A percentile compares a stretch with the other conserved stretches of the same genome.
phyloP scores from a whole-genome alignment of 768 basidiomycete species.

The Porphyrellus cyaneotinctus region DNA sequence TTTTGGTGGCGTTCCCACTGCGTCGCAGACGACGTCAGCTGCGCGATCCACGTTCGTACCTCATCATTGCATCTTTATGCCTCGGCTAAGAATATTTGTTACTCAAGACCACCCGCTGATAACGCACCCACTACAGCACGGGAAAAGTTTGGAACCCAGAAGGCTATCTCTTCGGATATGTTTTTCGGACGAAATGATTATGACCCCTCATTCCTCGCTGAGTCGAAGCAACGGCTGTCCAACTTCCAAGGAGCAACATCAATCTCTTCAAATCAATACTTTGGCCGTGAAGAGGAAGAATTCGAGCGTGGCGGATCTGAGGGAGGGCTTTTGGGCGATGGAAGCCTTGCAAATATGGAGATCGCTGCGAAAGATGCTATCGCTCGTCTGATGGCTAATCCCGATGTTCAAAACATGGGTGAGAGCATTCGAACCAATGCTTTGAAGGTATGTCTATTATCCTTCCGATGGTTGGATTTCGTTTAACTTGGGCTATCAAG shows the following conservation, averaged over 20 bases:
- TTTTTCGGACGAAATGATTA: constrained; percentile 90
- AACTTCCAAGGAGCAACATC: constrained; percentile 88
- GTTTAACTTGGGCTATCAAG: constrained; percentile 26
- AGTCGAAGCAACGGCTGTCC: constrained; percentile 79
- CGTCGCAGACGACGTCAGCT: constrained; percentile 50
- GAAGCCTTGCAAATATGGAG: constrained; percentile 52
- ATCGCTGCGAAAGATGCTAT: constrained; percentile 73
- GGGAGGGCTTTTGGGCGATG: constrained; percentile 51
- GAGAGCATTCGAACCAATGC: constrained; percentile 78
- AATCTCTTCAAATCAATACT: constrained; percentile 95
- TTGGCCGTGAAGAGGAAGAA: constrained; percentile 83
- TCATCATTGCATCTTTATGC: neutral
- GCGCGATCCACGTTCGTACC: constrained; percentile 36
- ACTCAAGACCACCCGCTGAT: constrained; percentile 34
- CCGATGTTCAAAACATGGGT: constrained; percentile 81
- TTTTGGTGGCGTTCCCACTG: constrained; percentile 75
- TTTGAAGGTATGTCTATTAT: constrained; percentile 58
- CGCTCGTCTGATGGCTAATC: constrained; percentile 69
- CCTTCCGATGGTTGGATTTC: neutral
- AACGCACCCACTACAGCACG: constrained; percentile 77
- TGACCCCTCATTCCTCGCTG: constrained; percentile 63
- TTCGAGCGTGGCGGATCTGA: constrained; percentile 42
- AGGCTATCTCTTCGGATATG: constrained; percentile 97
- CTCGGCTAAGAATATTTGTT: neutral
- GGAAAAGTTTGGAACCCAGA: constrained; percentile 88